Evolutionary conservation across 1,139 yeast genomes (phyloP), one percentile per base, ranked within the genome.

Genomic region (Magnusiomyces starmeri): DNA sequence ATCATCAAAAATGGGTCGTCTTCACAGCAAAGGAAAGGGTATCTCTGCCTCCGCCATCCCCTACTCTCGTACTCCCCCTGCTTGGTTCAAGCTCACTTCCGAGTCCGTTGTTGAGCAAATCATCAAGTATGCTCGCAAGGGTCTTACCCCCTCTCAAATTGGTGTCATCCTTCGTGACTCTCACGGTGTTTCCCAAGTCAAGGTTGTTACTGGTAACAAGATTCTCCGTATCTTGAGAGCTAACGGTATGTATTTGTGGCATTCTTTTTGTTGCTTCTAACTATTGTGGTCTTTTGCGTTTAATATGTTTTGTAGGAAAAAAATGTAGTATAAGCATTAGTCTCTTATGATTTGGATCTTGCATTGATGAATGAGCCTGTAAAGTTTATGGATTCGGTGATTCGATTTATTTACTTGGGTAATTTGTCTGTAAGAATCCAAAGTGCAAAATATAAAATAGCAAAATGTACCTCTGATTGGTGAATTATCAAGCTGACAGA

Each of bases 111-210:
- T 90, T 76, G 98, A 94, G 80, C 97, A 89, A 81, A 84, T 90
- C 79, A 76, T 85, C 90, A 94, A 92, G 86, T 88, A 89, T 82
- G 98, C 99, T 74, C 89, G 97, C 82, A 92, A 92, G 85, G 99
- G 99, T 88, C 80, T 89, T 76, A 88, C 97, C 68, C 99, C 99
- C 71, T 92, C 98, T 70, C 96, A 89, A 78, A 92, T 92, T 67
- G 98, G 99, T 86, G 98, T 92, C 72, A 78, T 89, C 72, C 88
- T 92, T 76, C 90, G 99, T 84, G 99, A 92, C 79, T 95, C 97
- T 70, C 98, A 94, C 81, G 98, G 98, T 79, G 97, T 92, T 70
- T 84, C 97, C 74, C 97, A 90, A 79, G 78, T 96, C 70, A 89
- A 84, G 80, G 84, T 90, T 73, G 89, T 88, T 78, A 92, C 98